Evolutionary conservation across 2,329 filamentous ascomycete genomes (phyloP), one percentile per base, ranked within the genome.

Genomic region (Diaporthe citri): DNA sequence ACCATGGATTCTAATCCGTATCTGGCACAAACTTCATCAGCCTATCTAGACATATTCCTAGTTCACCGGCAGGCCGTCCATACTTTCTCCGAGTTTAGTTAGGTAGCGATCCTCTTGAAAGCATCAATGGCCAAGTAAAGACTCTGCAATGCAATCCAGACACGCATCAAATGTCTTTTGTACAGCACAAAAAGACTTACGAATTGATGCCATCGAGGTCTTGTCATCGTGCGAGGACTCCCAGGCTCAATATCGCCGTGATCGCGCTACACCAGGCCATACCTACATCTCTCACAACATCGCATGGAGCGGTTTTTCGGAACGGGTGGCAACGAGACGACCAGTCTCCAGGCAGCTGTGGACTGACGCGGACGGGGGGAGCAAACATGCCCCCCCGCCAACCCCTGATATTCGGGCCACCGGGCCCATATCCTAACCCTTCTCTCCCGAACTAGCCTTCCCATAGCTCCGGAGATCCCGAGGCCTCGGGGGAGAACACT

Each of bases 401-500:
- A 4, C 59, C 59, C 39, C 15, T n/a, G 3, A 17, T 62, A 25
- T 22, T 39, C 62, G 46, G 64, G 31, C 46, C 31, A 41, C 46
- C 64, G 64, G 64, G 62, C 4, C 31, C n/a, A 48, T 55, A 48
- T 6, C 64, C 64, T 67, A 28, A 52, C 46, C 64, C 64, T 52
- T 51, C 34, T 7, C 3, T 20, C 22, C 20, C 62, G 22, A 51
- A 25, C 62, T 52, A 52, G 41, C 60, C 43, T 51, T 51, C 43
- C 62, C 43, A 25, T 62, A 46, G 43, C 8, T 52, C 46, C 64
- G 64, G 46, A 13, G 13, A 20, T 22, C 10, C 64, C 64, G 64
- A 39, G 13, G 17, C 22, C 22, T 39, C 7, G 8, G 22, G 31
- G 36, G 2, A 7, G n/a, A 41, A 17, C 22, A 13, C 36, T 20